Base-by-base conservation (phyloP, 2,329 filamentous ascomycete genomes). In the Penicillium polonicum region DNA sequence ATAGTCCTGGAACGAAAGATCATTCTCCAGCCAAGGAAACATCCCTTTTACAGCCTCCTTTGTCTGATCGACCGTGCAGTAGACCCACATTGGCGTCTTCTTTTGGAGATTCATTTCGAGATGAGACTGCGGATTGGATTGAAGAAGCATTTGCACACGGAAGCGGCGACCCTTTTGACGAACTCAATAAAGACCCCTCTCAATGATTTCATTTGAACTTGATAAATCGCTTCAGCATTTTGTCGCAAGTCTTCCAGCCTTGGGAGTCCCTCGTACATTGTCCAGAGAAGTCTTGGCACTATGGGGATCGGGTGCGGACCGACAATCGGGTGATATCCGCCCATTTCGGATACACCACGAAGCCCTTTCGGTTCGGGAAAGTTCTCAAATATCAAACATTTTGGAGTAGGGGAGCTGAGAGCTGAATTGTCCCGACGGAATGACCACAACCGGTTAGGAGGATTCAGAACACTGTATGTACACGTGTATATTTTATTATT, bases 81-180 rank as follows among this genome's bases (percentile, higher is more conserved):
- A 52, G 52, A 13, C 43, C 43, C 13, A 36, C 48, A 31, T 39
- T 60, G 2, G 38, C 56, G 21, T 25, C 64, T 25, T 58, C 67
- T 23, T 51, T 61, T 23, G 57, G 54, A 38, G 65, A 69, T 15
- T 74, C 72, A 5, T 75, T 75, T 45, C 65, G 66, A 39, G 72
- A 75, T 13, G 72, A 75, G 15, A 74, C 72, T 7, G 70, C 72
- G 2, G 60, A 68, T 19, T 65, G 70, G 31, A 57, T 67, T 31
- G 65, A 67, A 53, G 64, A 66, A 27, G 55, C 60, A 31, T 67
- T 64, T 33, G 42, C 63, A 5, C 58, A 54, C 3, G 63, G 62
- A 19, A 52, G 45, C 21, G 62, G 56, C 2, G 64, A 65, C 27
- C 63, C 60, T 15, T 66, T 67, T 59, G 49, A 56, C 25, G 57